Conservation (phyloP, 495 filamentous ascomycete species). For the Penicillium pulvis region DNA sequence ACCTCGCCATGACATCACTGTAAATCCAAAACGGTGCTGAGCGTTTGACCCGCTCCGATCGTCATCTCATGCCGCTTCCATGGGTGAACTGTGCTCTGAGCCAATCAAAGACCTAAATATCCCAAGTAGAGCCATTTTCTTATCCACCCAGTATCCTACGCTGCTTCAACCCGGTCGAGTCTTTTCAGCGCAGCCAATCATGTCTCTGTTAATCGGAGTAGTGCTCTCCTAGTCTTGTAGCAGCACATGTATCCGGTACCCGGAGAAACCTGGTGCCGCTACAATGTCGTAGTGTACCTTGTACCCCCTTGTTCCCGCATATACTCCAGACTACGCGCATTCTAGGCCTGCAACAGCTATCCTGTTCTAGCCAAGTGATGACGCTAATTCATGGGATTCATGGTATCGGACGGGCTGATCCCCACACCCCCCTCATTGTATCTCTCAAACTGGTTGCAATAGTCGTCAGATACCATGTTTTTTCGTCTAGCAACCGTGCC, state of each 20-base stretch:
- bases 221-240: background rate
- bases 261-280: slow-evolving; percentile 11
- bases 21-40: slow-evolving; percentile 12
- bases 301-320: slow-evolving; percentile 13
- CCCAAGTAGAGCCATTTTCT: slow-evolving; percentile 20
- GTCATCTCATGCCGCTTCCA: slow-evolving; percentile 42
- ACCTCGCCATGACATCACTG: slow-evolving; percentile 36
- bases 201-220: background rate
- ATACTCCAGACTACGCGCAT: slow-evolving; percentile 4
- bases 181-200: slow-evolving; percentile 18
- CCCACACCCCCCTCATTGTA: slow-evolving; percentile 15
- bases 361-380: slow-evolving; percentile 32
- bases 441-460: slow-evolving; percentile 1
- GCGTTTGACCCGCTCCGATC: slow-evolving; percentile 36
- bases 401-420: slow-evolving; percentile 38
- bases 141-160: slow-evolving; percentile 29
- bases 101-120: slow-evolving; percentile 28
- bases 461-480: background rate
- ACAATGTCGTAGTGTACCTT: slow-evolving; percentile 28
- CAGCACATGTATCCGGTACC: slow-evolving; percentile 21
- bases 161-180: slow-evolving; percentile 26
- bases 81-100: slow-evolving; percentile 26
- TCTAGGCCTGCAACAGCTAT: slow-evolving; percentile 5
- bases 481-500: background rate
- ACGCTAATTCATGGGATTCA: slow-evolving; percentile 48